A percentile compares a stretch with the other conserved stretches of the same genome.
phyloP scores from a whole-genome alignment of 2,329 filamentous ascomycete species.

The Bisporella sp. region DNA sequence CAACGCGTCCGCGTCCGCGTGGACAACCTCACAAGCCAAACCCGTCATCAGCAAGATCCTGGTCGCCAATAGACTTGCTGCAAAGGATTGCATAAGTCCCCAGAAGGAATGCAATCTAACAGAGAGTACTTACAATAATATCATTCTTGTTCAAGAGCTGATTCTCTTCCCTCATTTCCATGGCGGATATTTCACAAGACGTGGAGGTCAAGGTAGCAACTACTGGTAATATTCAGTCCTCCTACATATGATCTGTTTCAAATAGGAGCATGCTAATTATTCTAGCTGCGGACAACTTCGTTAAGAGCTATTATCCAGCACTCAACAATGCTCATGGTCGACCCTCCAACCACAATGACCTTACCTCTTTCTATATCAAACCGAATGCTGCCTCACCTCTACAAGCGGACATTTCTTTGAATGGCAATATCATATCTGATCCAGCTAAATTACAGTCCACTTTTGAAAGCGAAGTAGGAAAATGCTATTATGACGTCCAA shows the following conservation, averaged over 20 bases:
- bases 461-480: constrained; percentile 56
- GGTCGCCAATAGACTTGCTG: too few species aligned
- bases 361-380: constrained; percentile 66
- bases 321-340: constrained; percentile 50
- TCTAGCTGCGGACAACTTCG: constrained; percentile 63
- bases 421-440: constrained; percentile 60
- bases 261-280: too few species aligned
- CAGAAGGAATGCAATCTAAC: too few species aligned
- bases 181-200: constrained; percentile 42
- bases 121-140: too few species aligned
- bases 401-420: constrained; percentile 67
- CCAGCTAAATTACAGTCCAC: constrained; percentile 61
- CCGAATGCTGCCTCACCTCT: constrained; percentile 45
- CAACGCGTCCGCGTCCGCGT: too few species aligned
- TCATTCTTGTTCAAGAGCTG: too few species aligned
- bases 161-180: background rate
- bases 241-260: background rate
- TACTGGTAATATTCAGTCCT: constrained; percentile 23
- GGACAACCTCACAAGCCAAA: too few species aligned
- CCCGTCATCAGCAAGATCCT: too few species aligned
- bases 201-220: constrained; percentile 29
- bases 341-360: constrained; percentile 24
- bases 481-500: constrained; percentile 64
- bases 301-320: constrained; percentile 69
- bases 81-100: too few species aligned